Evolutionary conservation across 345 rosid genomes (phyloP).

Genomic region (Psidium guajava): DNA sequence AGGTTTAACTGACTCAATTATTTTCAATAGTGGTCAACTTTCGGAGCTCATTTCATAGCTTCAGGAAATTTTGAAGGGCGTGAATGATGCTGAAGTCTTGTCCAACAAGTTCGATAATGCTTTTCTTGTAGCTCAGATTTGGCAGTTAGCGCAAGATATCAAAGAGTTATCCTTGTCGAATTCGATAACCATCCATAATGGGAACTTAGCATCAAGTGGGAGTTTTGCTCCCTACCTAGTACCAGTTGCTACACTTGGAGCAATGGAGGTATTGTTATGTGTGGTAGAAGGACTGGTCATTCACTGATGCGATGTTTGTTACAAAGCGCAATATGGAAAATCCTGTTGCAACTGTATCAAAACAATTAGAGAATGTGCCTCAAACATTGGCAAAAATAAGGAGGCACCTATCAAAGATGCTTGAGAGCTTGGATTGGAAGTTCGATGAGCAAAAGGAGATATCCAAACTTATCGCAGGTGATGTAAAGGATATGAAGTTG

Average conservation of each 20-base stretch:
- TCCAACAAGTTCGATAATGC: conserved; percentile 53
- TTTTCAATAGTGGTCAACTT: conserved; percentile 58
- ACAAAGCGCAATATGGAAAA: conserved; percentile 83
- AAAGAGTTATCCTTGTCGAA: conserved; percentile 56
- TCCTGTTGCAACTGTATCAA: conserved; percentile 66
- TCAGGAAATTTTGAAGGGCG: conserved; percentile 67
- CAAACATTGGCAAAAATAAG: conserved; percentile 67
- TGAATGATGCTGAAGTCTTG: conserved; percentile 40
- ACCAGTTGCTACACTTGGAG: conserved; percentile 92
- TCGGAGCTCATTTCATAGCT: conserved; percentile 76
- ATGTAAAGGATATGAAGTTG: conserved; percentile 56
- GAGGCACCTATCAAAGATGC: conserved; percentile 66
- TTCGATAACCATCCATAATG: conserved; percentile 70
- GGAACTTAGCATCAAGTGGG: conserved; percentile 45
- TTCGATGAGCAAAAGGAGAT: conserved; percentile 67
- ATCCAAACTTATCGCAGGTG: conserved; percentile 48
- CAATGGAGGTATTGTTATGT: conserved; percentile 89
- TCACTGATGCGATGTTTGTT: conserved; percentile 83
- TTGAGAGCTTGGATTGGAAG: conserved; percentile 80
- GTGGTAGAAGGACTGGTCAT: conserved; percentile 98
- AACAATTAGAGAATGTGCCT: conserved; percentile 73
- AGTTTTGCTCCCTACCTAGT: conserved; percentile 59
- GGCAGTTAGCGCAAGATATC: conserved; percentile 79
- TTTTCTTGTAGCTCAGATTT: conserved; percentile 65
- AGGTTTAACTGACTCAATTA: conserved; percentile 72